Conservation (phyloP, 257 asterid species). For the Gynochthodes officinalis region DNA sequence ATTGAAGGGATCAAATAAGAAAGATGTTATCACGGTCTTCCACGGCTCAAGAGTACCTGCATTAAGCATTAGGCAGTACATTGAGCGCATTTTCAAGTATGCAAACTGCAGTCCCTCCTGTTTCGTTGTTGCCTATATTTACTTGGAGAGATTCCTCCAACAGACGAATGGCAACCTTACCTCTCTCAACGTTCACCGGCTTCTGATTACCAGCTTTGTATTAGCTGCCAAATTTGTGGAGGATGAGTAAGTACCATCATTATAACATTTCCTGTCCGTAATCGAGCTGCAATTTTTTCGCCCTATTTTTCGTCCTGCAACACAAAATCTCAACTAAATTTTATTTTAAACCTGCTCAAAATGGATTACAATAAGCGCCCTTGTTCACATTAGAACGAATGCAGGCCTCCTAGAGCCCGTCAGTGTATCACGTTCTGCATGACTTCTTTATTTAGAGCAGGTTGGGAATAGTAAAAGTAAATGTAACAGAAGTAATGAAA, state of each 20-base stretch:
- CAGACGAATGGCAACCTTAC: constrained; percentile 25
- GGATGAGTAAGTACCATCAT: constrained; percentile 29
- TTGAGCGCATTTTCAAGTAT: constrained; percentile 43
- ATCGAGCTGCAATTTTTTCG: neutral
- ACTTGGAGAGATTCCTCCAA: constrained; percentile 34
- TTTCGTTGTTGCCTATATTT: constrained; percentile 42
- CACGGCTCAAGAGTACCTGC: constrained; percentile 40
- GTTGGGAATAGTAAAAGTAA: too few relatives aligned
- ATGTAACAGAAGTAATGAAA: neutral
- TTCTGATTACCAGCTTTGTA: constrained; percentile 32
- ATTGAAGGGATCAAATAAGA: constrained; percentile 23
- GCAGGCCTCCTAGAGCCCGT: too few relatives aligned
- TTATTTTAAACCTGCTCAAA: too few relatives aligned
- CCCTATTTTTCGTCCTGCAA: neutral
- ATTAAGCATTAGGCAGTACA: constrained; percentile 33
- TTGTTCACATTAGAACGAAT: too few relatives aligned
- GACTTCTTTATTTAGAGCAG: neutral
- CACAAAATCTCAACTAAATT: neutral
- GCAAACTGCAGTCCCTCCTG: constrained; percentile 39
- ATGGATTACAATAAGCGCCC: too few relatives aligned
- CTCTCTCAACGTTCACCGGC: constrained; percentile 42
- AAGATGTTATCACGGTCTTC: constrained; percentile 21
- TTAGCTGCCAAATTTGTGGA: constrained; percentile 41
- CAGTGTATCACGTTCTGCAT: too few relatives aligned
- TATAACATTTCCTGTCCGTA: neutral